A percentile compares a stretch with the other conserved stretches of the same genome.
Evolutionary conservation across 208 protist genomes (phyloP).

Genomic region (Acanthamoeba triangularis): DNA sequence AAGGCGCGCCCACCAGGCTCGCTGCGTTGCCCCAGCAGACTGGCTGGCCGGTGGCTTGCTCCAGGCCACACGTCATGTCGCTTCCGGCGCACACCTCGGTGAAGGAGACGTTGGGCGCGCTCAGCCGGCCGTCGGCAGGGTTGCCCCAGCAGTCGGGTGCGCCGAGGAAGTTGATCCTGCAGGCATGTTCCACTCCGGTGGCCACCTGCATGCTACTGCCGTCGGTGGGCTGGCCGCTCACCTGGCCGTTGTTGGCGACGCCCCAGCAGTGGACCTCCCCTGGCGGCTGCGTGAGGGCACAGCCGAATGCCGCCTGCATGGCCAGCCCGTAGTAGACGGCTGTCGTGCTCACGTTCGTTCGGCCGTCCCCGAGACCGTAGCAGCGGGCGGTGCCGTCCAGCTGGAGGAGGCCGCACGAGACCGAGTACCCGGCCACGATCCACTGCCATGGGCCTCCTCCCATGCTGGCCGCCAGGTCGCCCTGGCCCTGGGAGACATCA

Average conservation of each 20-base stretch:
- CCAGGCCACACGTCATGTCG: background rate
- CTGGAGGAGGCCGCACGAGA: background rate
- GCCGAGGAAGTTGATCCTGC: background rate
- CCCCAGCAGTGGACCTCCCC: background rate
- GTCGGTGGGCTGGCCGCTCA: background rate
- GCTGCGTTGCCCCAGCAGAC: background rate
- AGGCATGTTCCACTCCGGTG: background rate
- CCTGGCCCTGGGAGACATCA: background rate
- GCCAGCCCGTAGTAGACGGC: background rate
- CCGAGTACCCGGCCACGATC: background rate
- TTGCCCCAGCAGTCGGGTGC: background rate
- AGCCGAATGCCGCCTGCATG: background rate
- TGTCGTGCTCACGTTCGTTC: background rate
- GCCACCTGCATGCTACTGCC: background rate
- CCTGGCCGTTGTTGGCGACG: background rate
- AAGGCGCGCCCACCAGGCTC: background rate
- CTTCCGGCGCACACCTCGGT: background rate
- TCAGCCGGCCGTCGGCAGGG: background rate
- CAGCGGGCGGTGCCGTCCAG: background rate
- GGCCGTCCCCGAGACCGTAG: background rate
- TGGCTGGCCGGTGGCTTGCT: background rate
- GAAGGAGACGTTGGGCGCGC: background rate
- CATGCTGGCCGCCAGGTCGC: background rate
- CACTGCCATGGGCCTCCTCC: background rate
- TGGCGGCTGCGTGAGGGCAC: background rate